These are phyloP conservation scores for Aurinia saxatilis DNA, from an alignment of 345 rosid species.

Conservation along the genomic window DNA sequence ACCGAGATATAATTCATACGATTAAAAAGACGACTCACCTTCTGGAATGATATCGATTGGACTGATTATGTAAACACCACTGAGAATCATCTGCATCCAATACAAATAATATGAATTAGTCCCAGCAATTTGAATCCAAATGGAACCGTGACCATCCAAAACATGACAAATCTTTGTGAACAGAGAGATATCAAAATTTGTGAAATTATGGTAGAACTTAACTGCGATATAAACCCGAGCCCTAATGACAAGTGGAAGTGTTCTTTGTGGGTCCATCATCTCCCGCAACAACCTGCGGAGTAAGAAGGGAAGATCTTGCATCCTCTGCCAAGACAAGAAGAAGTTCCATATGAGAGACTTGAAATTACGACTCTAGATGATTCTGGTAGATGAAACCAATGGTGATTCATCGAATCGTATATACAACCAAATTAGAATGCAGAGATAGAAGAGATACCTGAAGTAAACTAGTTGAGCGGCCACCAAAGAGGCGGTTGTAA, in stretches of 20 bases:
- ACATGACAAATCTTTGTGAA: background rate
- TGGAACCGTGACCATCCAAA: background rate
- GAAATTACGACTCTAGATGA: background rate
- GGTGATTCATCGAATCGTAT: background rate
- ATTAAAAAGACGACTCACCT: constrained; percentile 37
- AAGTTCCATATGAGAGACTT: background rate
- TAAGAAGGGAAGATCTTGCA: constrained; percentile 93
- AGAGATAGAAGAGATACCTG: constrained; percentile 42
- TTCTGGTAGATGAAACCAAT: background rate
- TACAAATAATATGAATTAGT: background rate
- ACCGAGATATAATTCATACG: background rate
- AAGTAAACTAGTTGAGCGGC: constrained; percentile 38
- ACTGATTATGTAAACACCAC: constrained; percentile 62
- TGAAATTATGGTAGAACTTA: constrained; percentile 34
- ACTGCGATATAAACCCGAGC: constrained; percentile 80
- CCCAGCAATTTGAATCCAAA: background rate
- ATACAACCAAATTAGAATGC: background rate
- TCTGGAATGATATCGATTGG: constrained; percentile 92
- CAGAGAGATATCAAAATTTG: background rate
- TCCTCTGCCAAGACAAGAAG: constrained; percentile 37
- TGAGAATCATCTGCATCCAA: constrained; percentile 52
- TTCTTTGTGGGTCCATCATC: constrained; percentile 72
- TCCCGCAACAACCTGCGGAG: constrained; percentile 67
- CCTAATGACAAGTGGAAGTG: constrained; percentile 78
- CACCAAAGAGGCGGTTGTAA: constrained; percentile 71